phyloP scores from a whole-genome alignment of 305 asterid species.

The Fraxinus ornus region DNA sequence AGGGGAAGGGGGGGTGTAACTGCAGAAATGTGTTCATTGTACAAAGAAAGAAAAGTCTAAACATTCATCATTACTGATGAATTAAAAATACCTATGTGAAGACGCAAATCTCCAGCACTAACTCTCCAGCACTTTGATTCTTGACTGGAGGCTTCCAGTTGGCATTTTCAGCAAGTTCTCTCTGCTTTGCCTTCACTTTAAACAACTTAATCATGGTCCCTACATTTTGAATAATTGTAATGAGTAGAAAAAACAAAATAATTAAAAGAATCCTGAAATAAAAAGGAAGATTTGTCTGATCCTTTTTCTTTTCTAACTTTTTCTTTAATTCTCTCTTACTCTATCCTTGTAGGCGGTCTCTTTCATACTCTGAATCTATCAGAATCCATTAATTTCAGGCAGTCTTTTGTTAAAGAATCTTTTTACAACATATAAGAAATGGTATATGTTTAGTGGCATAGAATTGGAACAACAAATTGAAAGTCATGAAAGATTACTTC shows the following conservation, averaged over 20 bases:
- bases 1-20: neutral
- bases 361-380: constrained; percentile 2
- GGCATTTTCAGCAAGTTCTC: constrained; percentile 82
- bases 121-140: constrained; percentile 77
- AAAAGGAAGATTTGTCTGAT: neutral
- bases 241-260: neutral
- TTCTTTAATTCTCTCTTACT: neutral
- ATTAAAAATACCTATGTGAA: constrained; percentile 69
- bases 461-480: neutral
- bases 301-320: neutral
- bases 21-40: neutral
- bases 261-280: neutral
- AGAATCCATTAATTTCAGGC: neutral
- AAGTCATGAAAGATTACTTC: neutral
- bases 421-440: neutral
- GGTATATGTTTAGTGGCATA: neutral
- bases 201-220: constrained; percentile 83
- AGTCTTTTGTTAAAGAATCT: neutral
- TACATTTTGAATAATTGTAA: constrained; percentile 25
- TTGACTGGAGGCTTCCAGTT: constrained; percentile 71
- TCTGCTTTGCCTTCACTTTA: constrained; percentile 88
- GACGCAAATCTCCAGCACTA: constrained; percentile 64
- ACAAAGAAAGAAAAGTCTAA: neutral
- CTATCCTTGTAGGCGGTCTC: constrained; percentile 8
- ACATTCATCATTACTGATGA: constrained; percentile 11